phyloP scores from a whole-genome alignment of 768 basidiomycete genomes.

The Udeniomyces megalosporus region DNA sequence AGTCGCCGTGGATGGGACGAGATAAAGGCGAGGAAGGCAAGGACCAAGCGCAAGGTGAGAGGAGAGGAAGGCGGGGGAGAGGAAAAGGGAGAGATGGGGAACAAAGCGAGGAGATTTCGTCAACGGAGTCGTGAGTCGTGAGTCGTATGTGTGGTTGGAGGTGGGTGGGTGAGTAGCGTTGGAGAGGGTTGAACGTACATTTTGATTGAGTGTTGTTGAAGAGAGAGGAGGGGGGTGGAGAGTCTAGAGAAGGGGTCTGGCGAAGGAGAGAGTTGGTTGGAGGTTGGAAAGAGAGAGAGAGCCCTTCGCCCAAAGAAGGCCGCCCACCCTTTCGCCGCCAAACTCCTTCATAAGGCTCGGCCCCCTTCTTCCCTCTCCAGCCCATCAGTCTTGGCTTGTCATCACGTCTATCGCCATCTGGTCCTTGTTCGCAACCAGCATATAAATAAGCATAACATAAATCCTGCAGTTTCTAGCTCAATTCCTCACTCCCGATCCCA shows the following conservation, averaged over 20 bases:
- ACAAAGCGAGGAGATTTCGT: slow-evolving; percentile 9
- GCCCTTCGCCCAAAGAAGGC: too few species aligned
- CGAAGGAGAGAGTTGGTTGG: not conserved
- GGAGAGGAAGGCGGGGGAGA: not conserved
- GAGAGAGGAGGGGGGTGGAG: not conserved
- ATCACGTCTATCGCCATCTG: too few species aligned
- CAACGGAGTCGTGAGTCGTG: slow-evolving; percentile 1
- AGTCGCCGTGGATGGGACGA: too few species aligned
- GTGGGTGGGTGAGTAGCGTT: not conserved
- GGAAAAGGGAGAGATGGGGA: not conserved
- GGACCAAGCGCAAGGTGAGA: not conserved
- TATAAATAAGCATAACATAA: too few species aligned
- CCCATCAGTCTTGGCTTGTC: not conserved
- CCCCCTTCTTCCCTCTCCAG: not conserved
- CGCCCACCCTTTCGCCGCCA: too few species aligned
- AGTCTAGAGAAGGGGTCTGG: not conserved
- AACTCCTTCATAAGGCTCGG: too few species aligned
- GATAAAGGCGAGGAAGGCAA: not conserved
- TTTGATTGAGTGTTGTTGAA: not conserved
- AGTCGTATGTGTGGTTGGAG: not conserved
- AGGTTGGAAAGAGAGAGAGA: too few species aligned
- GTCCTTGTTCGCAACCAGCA: too few species aligned
- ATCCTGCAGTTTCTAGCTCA: too few species aligned
- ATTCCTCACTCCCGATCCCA: too few species aligned
- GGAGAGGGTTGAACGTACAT: not conserved